Conservation (phyloP, 345 rosid species). For the Eutrema heterophyllum region DNA sequence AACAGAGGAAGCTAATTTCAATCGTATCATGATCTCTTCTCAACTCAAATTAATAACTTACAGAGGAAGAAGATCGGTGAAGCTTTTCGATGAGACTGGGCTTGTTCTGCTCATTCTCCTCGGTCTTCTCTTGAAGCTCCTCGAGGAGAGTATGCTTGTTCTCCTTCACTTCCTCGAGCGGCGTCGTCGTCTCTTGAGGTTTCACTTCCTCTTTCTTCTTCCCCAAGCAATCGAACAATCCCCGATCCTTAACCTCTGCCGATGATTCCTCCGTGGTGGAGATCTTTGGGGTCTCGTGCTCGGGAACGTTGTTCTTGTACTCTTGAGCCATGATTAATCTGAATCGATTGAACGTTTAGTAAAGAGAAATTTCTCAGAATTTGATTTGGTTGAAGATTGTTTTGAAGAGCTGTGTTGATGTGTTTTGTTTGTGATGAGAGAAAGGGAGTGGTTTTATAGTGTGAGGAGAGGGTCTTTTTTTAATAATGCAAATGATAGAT, state of each 20-base stretch:
- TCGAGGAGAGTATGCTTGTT: slow-evolving; percentile 35
- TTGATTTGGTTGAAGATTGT: neutral
- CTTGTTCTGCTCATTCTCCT: slow-evolving; percentile 47
- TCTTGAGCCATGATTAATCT: slow-evolving; percentile 51
- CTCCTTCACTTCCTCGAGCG: slow-evolving; percentile 22
- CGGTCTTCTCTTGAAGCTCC: slow-evolving; percentile 48
- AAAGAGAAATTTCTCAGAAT: neutral
- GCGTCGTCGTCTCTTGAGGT: slow-evolving; percentile 44
- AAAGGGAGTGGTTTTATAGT: no score
- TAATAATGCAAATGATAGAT: no score
- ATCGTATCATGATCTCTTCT: no score
- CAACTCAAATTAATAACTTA: slow-evolving; percentile 39
- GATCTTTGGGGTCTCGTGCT: slow-evolving; percentile 35
- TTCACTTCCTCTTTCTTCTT: slow-evolving; percentile 52
- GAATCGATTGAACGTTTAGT: neutral
- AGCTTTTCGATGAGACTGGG: slow-evolving; percentile 56
- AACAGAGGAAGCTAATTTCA: no score
- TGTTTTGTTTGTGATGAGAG: no score
- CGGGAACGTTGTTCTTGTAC: slow-evolving; percentile 41
- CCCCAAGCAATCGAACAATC: slow-evolving; percentile 62
- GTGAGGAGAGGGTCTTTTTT: no score
- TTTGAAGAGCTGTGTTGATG: no score
- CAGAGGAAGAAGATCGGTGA: slow-evolving; percentile 79
- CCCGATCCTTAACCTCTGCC: slow-evolving; percentile 57
- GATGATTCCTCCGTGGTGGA: slow-evolving; percentile 15